Evolutionary conservation across 805 yeast genomes (phyloP).

Genomic region (Pichia cephalocereana): DNA sequence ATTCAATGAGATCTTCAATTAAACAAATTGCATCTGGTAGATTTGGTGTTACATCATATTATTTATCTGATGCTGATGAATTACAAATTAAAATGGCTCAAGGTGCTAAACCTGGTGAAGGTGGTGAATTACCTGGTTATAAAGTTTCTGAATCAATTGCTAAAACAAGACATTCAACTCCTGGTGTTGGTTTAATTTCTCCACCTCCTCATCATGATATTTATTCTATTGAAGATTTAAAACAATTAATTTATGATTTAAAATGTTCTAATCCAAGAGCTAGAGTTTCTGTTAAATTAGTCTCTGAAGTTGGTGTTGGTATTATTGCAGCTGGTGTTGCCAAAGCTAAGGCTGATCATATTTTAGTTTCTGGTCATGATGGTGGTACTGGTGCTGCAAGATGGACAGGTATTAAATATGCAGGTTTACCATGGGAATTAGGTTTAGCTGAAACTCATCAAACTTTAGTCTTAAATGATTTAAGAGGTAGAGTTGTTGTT

Average conservation of each 20-base stretch:
- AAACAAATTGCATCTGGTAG: slow-evolving; percentile 98
- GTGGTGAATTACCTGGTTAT: slow-evolving; percentile 96
- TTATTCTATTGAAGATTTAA: slow-evolving; percentile 94
- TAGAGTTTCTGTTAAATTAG: slow-evolving; percentile 91
- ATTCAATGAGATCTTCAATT: slow-evolving; percentile 97
- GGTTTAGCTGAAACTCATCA: slow-evolving; percentile 98
- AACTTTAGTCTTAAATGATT: slow-evolving; percentile 88
- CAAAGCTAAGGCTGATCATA: slow-evolving; percentile 96
- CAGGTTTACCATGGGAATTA: slow-evolving; percentile 98
- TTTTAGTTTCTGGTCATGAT: slow-evolving; percentile 93
- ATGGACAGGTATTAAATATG: slow-evolving; percentile 94
- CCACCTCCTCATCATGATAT: slow-evolving; percentile 99
- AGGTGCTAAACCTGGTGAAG: slow-evolving; percentile 99
- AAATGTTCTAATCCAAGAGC: slow-evolving; percentile 97
- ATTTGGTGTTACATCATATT: slow-evolving; percentile 94
- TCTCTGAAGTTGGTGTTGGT: slow-evolving; percentile 98
- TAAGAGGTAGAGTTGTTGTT: slow-evolving; percentile 89
- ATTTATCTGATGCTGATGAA: slow-evolving; percentile 93
- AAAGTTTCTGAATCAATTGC: slow-evolving; percentile 86
- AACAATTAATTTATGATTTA: slow-evolving; percentile 91
- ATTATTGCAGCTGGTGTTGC: slow-evolving; percentile 99
- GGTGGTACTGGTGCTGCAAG: slow-evolving; percentile 99
- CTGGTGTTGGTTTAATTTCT: slow-evolving; percentile 92
- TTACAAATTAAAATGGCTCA: slow-evolving; percentile 98
- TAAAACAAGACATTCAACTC: slow-evolving; percentile 91